phyloP scores from a whole-genome alignment of 495 filamentous ascomycete species.

The Opeltia flavorubescens region DNA sequence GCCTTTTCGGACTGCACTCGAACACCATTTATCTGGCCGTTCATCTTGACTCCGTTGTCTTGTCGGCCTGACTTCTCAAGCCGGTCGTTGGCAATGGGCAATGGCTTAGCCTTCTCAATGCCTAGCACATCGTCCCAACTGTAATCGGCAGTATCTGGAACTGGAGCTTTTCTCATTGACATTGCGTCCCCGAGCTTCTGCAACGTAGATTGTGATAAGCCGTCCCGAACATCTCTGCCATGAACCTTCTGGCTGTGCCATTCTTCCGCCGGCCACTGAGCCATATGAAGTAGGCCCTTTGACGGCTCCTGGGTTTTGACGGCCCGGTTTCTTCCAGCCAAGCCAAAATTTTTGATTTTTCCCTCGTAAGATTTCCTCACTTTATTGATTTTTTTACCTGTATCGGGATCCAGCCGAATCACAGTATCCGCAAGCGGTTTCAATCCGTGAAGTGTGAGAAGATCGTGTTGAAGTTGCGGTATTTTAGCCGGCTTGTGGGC shows the following conservation, averaged over 20 bases:
- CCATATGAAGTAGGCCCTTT: slow-evolving; percentile 23
- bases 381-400: slow-evolving; percentile 59
- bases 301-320: slow-evolving; percentile 32
- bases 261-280: slow-evolving; percentile 48
- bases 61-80: slow-evolving; percentile 20
- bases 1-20: slow-evolving; percentile 14
- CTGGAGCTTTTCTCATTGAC: slow-evolving; percentile 39
- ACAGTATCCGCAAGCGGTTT: slow-evolving; percentile 47
- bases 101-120: slow-evolving; percentile 35
- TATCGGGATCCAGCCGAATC: slow-evolving; percentile 46
- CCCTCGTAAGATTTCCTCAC: slow-evolving; percentile 63
- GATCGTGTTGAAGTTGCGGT: slow-evolving; percentile 48
- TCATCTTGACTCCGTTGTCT: slow-evolving; percentile 20
- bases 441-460: slow-evolving; percentile 49
- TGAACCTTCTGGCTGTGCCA: slow-evolving; percentile 49
- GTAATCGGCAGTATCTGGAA: slow-evolving; percentile 39
- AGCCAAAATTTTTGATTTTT: slow-evolving; percentile 44
- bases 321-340: slow-evolving; percentile 50
- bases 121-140: slow-evolving; percentile 43
- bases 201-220: slow-evolving; percentile 22
- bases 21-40: slow-evolving; percentile 19
- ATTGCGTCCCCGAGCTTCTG: slow-evolving; percentile 38
- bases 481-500: slow-evolving; percentile 7
- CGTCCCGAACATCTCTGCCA: slow-evolving; percentile 38
- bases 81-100: slow-evolving; percentile 19